These are phyloP conservation scores for Irpex sp. DNA, from an alignment of 1,284 basidiomycete genomes.

Conservation along the genomic window DNA sequence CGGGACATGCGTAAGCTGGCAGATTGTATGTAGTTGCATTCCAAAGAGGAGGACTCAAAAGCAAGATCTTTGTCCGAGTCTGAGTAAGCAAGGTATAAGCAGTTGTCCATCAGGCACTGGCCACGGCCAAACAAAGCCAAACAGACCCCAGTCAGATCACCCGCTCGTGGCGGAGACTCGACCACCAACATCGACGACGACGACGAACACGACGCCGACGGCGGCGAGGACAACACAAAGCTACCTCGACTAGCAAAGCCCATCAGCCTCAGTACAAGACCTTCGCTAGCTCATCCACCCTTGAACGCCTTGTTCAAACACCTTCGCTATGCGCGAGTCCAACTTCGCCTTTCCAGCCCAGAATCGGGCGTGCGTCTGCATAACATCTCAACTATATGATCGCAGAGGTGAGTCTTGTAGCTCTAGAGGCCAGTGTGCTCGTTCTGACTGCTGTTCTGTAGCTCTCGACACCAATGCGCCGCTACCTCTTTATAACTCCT, in stretches of 20 bases:
- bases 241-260: constrained; percentile 12
- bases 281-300: neutral
- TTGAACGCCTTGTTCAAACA: constrained; percentile 2
- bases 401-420: constrained; percentile 71
- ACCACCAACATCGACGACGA: constrained; percentile 21
- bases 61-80: constrained; percentile 2
- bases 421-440: constrained; percentile 14
- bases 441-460: constrained; percentile 29
- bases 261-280: constrained; percentile 10
- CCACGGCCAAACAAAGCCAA: constrained; percentile 30
- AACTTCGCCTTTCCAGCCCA: constrained; percentile 95
- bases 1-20: neutral
- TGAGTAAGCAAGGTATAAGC: neutral
- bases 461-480: constrained; percentile 92
- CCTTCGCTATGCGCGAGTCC: constrained; percentile 81
- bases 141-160: constrained; percentile 31
- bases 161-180: constrained; percentile 20
- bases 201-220: constrained; percentile 21
- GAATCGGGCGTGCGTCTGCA: constrained; percentile 94
- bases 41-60: neutral
- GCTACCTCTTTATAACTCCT: constrained; percentile 93
- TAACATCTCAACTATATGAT: constrained; percentile 94
- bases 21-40: neutral
- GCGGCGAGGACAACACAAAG: constrained; percentile 18
- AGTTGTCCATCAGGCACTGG: constrained; percentile 11